Evolutionary conservation across 2,329 filamentous ascomycete genomes (phyloP), one percentile per base, ranked within the genome.

Genomic region (Pestalotiopsis sp.): DNA sequence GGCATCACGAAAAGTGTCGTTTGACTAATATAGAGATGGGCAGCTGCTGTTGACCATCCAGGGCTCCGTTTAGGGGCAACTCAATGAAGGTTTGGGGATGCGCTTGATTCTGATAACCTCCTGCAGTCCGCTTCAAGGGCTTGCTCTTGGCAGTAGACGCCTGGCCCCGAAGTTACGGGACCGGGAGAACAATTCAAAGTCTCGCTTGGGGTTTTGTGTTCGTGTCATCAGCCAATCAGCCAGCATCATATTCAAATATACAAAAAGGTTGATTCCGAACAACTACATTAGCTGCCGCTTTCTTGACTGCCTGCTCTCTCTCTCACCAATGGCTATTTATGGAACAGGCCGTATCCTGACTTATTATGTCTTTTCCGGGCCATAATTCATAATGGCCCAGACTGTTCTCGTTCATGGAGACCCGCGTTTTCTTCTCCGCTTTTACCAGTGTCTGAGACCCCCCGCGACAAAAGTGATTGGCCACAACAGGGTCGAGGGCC

Each of bases 1-100:
- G 72, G 79, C 84, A 66, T 80, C 74, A 36, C 80, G 85, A 17
- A 81, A 77, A 73, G 80, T 36, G 23, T 68, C 64, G 9, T 67
- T 59, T 62, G 65, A 61, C 5, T 64, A 64, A 31, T 7, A 52
- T n/a, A 2, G 17, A n/a, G 7, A 52, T 52, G 45, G 45, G 45
- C 41, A n/a, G n/a, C 41, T 49, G 25, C 25, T 25, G 25, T 25
- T 25, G 25, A 25, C 25, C 25, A 25, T 25, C 25, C 25, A 25
- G 25, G 25, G 25, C 25, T 25, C 25, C 25, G 25, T 25, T 25
- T 25, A 25, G 25, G 25, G 25, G 25, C 41, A n/a, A 49, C 41
- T 49, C 14, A 14, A 7, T 49, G 13, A 36, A 14, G 41, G 41
- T n/a, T n/a, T 7, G 13, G 13, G 13, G 14, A 1, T 49, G 41